phyloP scores from a whole-genome alignment of 495 filamentous ascomycete genomes.

The Penicillium daleae region DNA sequence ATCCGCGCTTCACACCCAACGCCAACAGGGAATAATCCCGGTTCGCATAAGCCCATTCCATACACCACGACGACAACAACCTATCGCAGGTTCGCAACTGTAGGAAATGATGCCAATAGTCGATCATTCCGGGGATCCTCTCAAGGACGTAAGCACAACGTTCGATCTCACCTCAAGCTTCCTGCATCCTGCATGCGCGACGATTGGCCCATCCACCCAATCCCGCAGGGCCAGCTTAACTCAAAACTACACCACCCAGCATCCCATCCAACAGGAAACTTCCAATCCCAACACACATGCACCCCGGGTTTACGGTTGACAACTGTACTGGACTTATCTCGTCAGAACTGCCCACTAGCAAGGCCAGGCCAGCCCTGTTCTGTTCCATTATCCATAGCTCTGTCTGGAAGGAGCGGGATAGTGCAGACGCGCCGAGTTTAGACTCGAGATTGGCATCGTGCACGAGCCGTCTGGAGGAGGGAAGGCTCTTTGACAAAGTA shows the following conservation, averaged over 20 bases:
- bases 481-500: background rate
- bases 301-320: background rate
- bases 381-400: background rate
- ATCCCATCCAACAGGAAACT: background rate
- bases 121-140: conserved; percentile 4
- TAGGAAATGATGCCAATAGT: background rate
- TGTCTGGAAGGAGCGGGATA: background rate
- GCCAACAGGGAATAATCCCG: conserved; percentile 20
- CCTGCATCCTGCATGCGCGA: background rate
- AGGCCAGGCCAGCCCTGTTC: background rate
- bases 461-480: background rate
- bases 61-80: background rate
- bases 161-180: conserved; percentile 9
- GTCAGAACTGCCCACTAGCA: background rate
- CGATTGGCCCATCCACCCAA: conserved; percentile 6
- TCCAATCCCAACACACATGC: background rate
- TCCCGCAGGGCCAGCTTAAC: conserved; percentile 5
- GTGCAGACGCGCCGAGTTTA: background rate
- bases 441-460: conserved; percentile 1
- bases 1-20: background rate
- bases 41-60: background rate
- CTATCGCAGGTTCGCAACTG: background rate
- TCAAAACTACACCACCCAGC: background rate
- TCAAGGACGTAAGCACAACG: background rate
- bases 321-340: background rate